A percentile compares a stretch with the other conserved stretches of the same genome.
These are phyloP conservation scores for Mallotus repandus DNA, from an alignment of 441 rosid genomes.

Conservation along the genomic window DNA sequence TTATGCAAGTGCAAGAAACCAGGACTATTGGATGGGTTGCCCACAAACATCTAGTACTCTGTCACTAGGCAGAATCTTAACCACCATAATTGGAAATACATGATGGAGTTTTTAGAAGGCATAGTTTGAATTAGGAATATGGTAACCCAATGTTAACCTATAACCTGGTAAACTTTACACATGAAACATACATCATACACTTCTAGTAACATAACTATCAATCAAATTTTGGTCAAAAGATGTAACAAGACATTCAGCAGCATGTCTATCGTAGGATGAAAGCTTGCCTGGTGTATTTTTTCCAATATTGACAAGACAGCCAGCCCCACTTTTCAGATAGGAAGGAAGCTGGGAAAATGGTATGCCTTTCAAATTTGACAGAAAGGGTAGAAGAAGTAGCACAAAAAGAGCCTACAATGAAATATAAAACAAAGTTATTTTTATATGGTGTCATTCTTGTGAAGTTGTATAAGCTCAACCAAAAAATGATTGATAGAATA, in stretches of 20 bases:
- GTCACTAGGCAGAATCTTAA: background rate
- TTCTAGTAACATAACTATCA: background rate
- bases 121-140: no score
- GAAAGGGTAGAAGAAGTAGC: slow-evolving; percentile 62
- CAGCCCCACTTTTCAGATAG: slow-evolving; percentile 71
- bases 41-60: background rate
- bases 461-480: background rate
- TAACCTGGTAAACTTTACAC: background rate
- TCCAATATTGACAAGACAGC: slow-evolving; percentile 71
- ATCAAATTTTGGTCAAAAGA: background rate
- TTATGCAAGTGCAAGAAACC: background rate
- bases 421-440: background rate
- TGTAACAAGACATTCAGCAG: slow-evolving; percentile 1
- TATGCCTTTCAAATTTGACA: slow-evolving; percentile 82
- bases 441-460: background rate
- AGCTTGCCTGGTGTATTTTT: slow-evolving; percentile 52
- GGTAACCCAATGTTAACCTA: no score
- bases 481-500: background rate
- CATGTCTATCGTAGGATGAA: slow-evolving; percentile 11
- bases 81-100: background rate
- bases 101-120: background rate
- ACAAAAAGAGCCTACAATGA: slow-evolving; percentile 74
- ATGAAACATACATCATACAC: background rate
- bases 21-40: background rate
- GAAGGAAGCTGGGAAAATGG: slow-evolving; percentile 60